A percentile compares a stretch with the other conserved stretches of the same genome.
Conservation (phyloP, 441 rosid genomes). For the Adansonia rubrostipa region DNA sequence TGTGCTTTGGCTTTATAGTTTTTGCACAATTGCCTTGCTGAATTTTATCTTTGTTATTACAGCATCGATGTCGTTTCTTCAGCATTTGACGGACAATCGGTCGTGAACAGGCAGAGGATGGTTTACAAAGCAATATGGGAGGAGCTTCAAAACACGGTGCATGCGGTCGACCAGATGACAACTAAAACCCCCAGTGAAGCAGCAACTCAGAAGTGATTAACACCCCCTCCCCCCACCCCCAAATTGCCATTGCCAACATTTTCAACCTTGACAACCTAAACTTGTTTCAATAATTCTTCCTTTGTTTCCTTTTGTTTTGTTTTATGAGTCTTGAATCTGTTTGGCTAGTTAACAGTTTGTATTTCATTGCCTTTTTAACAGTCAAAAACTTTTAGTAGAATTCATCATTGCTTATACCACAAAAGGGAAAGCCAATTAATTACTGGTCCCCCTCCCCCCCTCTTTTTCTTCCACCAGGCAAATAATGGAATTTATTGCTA, state of each 20-base stretch:
- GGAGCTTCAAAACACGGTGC: constrained; percentile 92
- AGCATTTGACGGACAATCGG: constrained; percentile 82
- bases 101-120: constrained; percentile 95
- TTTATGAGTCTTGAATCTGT: constrained; percentile 3
- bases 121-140: constrained; percentile 99
- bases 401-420: neutral
- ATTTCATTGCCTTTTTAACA: neutral
- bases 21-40: constrained; percentile 3
- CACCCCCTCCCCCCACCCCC: too few species aligned
- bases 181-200: constrained; percentile 83
- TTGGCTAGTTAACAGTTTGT: constrained; percentile 20
- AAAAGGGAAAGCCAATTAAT: neutral
- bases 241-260: neutral
- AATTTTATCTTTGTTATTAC: constrained; percentile 31
- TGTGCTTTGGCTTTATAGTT: neutral
- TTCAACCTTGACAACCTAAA: neutral
- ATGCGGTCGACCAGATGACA: constrained; percentile 96
- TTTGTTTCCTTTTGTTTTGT: neutral
- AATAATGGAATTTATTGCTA: neutral
- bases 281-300: constrained; percentile 13
- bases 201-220: constrained; percentile 40
- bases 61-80: constrained; percentile 87
- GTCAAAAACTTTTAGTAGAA: neutral
- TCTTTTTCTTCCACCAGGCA: neutral
- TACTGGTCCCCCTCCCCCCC: neutral